Base-by-base conservation (phyloP, 2,329 filamentous ascomycete species). In the Lanzia echinophila region DNA sequence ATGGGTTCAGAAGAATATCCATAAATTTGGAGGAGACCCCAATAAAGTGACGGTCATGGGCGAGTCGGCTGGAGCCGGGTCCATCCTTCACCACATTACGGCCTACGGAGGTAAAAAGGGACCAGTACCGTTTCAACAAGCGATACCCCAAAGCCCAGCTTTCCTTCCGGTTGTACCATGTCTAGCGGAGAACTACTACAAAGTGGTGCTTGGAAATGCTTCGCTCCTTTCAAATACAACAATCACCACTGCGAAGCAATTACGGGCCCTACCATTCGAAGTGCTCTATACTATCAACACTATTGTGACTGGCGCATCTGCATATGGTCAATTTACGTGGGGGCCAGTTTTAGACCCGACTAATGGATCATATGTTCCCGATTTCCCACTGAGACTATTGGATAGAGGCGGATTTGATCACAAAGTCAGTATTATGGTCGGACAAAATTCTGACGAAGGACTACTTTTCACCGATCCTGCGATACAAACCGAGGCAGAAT, bases 1-100 rank as follows among this genome's bases (percentile, higher is more conserved):
- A 59, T 84, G 81, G 80, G 72, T 83, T 4, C 72, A 78, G 51
- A 62, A 73, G 39, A 68, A 80, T 56, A 79, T 82, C 52, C 67
- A 75, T 58, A 65, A 72, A 13, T 83, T 82, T 58, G 79, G 79
- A 6, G 79, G 79, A 11, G 74, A 82, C 62, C 67, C 72, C 1
- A 64, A 69, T 2, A 68, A 70, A 12, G 72, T 81, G 24, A 80
- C 77, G 0, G 69, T 79, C 15, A 70, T 78, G 33, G 77, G 76
- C 6, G 67, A 76, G 55, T 76, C 73, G 15, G 76, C 78, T 12
- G 78, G 78, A 20, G 78, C 69, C 6, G 76, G 76, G 0, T 76
- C 72, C 3, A 73, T 82, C 50, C 71, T 79, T 65, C 77, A 80
- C 58, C 77, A 82, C 53, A 74, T 81, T 55, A 81, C 77, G 28